Evolutionary conservation across 1,284 basidiomycete genomes (phyloP), one percentile per base, ranked within the genome.

Genomic region (Paramarasmius palmivorus): DNA sequence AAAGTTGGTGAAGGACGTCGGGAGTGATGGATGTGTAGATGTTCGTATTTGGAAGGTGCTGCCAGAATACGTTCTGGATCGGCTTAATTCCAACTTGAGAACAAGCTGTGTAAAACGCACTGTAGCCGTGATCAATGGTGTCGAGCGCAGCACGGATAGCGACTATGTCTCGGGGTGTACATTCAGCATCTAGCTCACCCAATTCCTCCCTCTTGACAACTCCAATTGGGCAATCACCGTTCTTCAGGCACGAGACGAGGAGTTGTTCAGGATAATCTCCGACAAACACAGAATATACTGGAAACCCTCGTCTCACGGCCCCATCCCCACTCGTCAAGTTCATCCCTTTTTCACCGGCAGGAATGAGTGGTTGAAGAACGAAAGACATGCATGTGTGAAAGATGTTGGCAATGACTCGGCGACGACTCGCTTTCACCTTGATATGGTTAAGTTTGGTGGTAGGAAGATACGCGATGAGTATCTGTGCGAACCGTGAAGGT

Each of bases 1-100:
- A n/a, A n/a, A 54, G 40, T 25, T 70, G 69, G 51, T 74, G 72
- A 5, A 74, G 63, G 23, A 67, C 38, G 40, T 69, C 62, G 25
- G 62, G 71, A 14, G 69, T 68, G 36, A 73, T 59, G 23, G 56
- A 60, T 1, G 46, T 6, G 55, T 66, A 68, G n/a, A 73, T 71
- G 59, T 73, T 57, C 56, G 56, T 59, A 53, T 68, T 60, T 2
- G 70, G 70, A 7, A 72, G 55, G 49, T 67, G 52, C 0, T 37
- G 47, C 72, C 72, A 73, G 56, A 73, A 73, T 25, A 22, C 66
- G 65, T 20, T 59, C 29, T 51, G n/a, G 45, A 1, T 67, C 49
- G 29, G 46, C 54, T 40, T 51, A 29, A 0, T 19, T 47, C 2
- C 46, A 50, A 20, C 55, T 44, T 5, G 50, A 55, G 12, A 49